Base-by-base conservation (phyloP, 768 basidiomycete genomes). In the Tylopilus intermedius region DNA sequence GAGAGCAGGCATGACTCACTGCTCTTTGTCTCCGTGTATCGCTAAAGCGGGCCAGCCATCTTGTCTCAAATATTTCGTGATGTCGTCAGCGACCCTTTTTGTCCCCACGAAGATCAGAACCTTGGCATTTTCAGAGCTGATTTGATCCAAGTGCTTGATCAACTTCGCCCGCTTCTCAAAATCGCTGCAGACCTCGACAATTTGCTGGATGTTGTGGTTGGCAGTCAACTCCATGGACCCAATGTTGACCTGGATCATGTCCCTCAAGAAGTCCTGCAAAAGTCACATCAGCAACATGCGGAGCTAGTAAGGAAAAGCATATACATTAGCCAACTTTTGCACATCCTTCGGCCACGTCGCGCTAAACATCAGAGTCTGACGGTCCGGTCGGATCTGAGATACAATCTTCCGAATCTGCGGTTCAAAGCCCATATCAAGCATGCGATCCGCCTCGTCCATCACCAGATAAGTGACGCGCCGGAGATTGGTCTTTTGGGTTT, bases 371-470 rank as follows among this genome's bases (percentile, higher is more conserved):
- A 98, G 80, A 1, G 96, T 99, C 68, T 99, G 96, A 64, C 96
- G 83, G 76, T 99, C 96, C 40, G 96, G 96, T 38, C 96, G 85
- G 65, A 99, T 94, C 72, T 99, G 96, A 61, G 86, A 78, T 60
- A 98, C 90, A 59, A 99, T 97, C 76, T 98, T 98, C 67, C 94
- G 81, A 67, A 99, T 98, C 71, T 99, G 96, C 49, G 96, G 96
- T 74, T 99, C 96, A 75, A 99, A 99, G 79, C 96, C 96, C 96
- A 99, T 99, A 77, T 99, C 96, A 58, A 99, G 81, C 96, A 99
- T 99, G 66, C 96, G 91, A 76, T 99, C 96, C 42, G 96, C 96
- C 72, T 99, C 96, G 66, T 99, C 96, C 85, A 99, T 90, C 67
- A 99, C 96, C 38, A 99, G 80, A 72, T 98, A 99, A 21, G 96